Evolutionary conservation across 306 rosid species (phyloP).

Genomic region (barrel medic (Medicago truncatula)): MtrunA17r5.0-ANR NC_053046.1:43797501-43798000

Average conservation of each 20-base stretch:
- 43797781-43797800: conserved; percentile 57
- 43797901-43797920: conserved; percentile 54
- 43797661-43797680: conserved; percentile 66
- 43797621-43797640: conserved; percentile 52
- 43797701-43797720: conserved; percentile 53
- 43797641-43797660: conserved; percentile 54
- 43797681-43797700: conserved; percentile 60
- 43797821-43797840: conserved; percentile 52
- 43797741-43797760: conserved; percentile 55
- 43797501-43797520: conserved; percentile 51
- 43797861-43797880: conserved; percentile 59
- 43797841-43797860: conserved; percentile 59
- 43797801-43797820: conserved; percentile 58
- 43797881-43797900: conserved; percentile 55
- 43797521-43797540: conserved; percentile 47
- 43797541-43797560: conserved; percentile 53
- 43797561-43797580: conserved; percentile 60
- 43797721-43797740: conserved; percentile 56
- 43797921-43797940: conserved; percentile 59
- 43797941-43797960: too few species aligned
- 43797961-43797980: too few species aligned
- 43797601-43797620: conserved; percentile 51
- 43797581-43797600: conserved; percentile 61
- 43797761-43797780: conserved; percentile 63
- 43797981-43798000: too few species aligned